Conservation (phyloP, 1,139 yeast genomes). For the Sugiyamaella paludigena region DNA sequence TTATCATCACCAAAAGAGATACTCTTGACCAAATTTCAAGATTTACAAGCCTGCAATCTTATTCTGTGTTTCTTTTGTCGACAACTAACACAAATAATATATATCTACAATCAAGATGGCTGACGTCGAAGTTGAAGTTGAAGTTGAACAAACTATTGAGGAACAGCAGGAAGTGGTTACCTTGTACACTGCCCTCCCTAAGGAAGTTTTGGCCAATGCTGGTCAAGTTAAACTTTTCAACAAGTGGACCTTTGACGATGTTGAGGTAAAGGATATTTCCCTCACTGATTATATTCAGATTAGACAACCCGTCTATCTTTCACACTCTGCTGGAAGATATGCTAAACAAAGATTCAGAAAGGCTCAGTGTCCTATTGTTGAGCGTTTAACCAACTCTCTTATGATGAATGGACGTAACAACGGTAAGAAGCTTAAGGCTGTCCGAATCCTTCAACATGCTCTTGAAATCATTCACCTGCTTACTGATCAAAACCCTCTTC, state of each 20-base stretch:
- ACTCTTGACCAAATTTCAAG: no score
- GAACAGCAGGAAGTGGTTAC: constrained; percentile 28
- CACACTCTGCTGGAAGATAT: constrained; percentile 99
- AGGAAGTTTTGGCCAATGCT: constrained; percentile 94
- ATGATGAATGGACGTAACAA: constrained; percentile 99
- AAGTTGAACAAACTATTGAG: constrained; percentile 26
- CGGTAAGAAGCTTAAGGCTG: constrained; percentile 99
- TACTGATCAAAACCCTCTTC: constrained; percentile 99
- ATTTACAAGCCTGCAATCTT: no score
- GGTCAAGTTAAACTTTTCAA: constrained; percentile 96
- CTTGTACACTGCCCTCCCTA: constrained; percentile 78
- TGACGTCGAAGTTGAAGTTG: constrained; percentile 27
- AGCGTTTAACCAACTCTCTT: constrained; percentile 98
- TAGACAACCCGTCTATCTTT: constrained; percentile 94
- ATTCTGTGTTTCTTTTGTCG: no score
- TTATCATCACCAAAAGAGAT: no score
- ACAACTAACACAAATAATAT: no score
- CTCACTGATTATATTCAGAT: constrained; percentile 97
- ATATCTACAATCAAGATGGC: constrained; percentile 25
- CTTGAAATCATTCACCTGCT: constrained; percentile 95
- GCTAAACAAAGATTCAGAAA: constrained; percentile 99
- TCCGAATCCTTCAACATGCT: constrained; percentile 99
- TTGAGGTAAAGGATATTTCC: constrained; percentile 96
- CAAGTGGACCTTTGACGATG: constrained; percentile 99
- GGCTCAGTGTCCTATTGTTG: constrained; percentile 99